Percentiles rank a stretch among this genome's conserved stretches.
Conservation (phyloP, 768 basidiomycete species). For the Mycena latifolia region DNA sequence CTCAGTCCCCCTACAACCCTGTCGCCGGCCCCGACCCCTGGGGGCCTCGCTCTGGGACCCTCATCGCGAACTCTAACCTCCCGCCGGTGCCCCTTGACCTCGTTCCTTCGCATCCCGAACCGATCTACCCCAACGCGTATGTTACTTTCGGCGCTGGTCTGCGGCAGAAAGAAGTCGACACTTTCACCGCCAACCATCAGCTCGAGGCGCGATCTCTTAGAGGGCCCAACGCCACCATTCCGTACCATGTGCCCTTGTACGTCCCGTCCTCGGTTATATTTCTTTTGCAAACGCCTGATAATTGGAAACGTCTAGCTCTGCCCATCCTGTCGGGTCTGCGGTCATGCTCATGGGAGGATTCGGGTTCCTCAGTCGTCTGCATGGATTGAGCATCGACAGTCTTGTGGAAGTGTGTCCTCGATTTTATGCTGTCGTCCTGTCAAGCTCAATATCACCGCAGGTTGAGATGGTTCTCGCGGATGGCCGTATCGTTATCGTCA, state of each 20-base stretch:
- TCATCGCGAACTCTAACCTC: conserved; percentile 45
- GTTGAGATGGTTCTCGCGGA: conserved; percentile 90
- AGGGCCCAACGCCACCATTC: conserved; percentile 67
- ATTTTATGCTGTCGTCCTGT: background rate
- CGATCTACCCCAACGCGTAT: conserved; percentile 79
- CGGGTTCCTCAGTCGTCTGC: conserved; percentile 85
- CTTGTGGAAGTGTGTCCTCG: conserved; percentile 74
- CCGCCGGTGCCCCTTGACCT: conserved; percentile 50
- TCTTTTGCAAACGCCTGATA: conserved; percentile 15
- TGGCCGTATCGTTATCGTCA: conserved; percentile 85
- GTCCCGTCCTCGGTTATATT: conserved; percentile 39
- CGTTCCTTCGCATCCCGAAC: conserved; percentile 60
- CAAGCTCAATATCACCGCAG: background rate
- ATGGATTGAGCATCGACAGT: conserved; percentile 91
- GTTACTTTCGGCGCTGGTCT: conserved; percentile 91
- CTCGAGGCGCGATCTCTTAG: conserved; percentile 68
- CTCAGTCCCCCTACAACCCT: conserved; percentile 50
- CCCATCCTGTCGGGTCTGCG: conserved; percentile 84
- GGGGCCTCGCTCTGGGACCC: conserved; percentile 43
- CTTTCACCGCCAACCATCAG: conserved; percentile 76
- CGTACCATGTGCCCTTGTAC: conserved; percentile 87
- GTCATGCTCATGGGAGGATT: conserved; percentile 91
- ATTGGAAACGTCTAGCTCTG: conserved; percentile 60
- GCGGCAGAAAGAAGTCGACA: conserved; percentile 87
- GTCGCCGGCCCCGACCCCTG: conserved; percentile 52